phyloP scores from a whole-genome alignment of 192 early-diverging fungal species.

The Blastocladiella britannica region DNA sequence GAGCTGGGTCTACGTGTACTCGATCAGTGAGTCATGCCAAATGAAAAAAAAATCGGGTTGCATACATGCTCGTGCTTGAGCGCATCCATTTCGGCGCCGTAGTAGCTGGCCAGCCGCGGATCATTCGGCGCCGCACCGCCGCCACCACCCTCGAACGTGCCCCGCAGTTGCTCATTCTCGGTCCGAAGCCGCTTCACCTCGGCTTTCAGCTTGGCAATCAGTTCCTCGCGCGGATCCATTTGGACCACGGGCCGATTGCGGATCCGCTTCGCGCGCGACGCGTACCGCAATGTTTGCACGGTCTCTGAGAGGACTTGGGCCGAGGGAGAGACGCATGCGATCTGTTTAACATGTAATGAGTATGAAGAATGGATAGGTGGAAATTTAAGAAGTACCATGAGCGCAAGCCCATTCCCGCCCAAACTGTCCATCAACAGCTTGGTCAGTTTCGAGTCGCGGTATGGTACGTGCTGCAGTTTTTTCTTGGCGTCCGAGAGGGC shows the following conservation, averaged over 20 bases:
- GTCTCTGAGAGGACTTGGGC: conserved; percentile 19
- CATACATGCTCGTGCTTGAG: too few relatives aligned
- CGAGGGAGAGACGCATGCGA: conserved; percentile 24
- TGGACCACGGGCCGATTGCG: conserved; percentile 18
- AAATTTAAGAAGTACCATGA: conserved; percentile 20
- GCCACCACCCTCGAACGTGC: too few relatives aligned
- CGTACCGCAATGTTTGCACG: conserved; percentile 35
- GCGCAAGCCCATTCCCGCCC: conserved; percentile 25
- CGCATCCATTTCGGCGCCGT: too few relatives aligned
- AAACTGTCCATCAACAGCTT: conserved; percentile 30
- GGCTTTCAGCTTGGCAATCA: conserved; percentile 12
- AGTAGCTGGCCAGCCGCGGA: too few relatives aligned
- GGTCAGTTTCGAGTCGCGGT: conserved; percentile 37
- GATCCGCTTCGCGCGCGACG: conserved; percentile 19
- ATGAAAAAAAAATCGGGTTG: too few relatives aligned
- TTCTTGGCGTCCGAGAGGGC: conserved; percentile 20
- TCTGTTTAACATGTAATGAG: too few relatives aligned
- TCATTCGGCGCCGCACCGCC: too few relatives aligned
- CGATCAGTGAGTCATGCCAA: too few relatives aligned
- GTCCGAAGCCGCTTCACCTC: conserved; percentile 15
- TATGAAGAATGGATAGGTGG: too few relatives aligned
- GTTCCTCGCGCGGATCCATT: conserved; percentile 15
- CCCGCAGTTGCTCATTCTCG: conserved; percentile 16
- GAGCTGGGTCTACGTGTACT: not conserved
- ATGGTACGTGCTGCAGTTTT: conserved; percentile 27